phyloP scores from a whole-genome alignment of 2,329 filamentous ascomycete genomes.

The Botrytis pseudocinerea region DNA sequence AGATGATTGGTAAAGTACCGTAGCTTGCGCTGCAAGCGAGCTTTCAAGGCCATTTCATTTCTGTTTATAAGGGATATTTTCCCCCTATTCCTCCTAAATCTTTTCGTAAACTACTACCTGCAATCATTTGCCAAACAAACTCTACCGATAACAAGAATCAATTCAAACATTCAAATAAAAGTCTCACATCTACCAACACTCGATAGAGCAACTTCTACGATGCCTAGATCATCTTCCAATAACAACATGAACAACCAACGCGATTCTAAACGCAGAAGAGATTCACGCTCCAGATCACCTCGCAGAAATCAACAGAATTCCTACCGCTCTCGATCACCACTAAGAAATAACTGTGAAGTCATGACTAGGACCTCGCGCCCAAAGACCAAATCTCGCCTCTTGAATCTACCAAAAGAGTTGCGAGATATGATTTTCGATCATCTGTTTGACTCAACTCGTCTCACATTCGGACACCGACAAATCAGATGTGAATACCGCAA shows the following conservation, averaged over 20 bases:
- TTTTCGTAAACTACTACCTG: neutral
- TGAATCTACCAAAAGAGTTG: neutral
- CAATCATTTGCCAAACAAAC: neutral
- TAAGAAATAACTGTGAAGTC: constrained; percentile 15
- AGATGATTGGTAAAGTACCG: neutral
- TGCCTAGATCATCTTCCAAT: neutral
- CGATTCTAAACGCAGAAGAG: constrained; percentile 1
- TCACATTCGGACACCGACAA: constrained; percentile 3
- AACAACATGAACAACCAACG: neutral
- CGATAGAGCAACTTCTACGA: neutral
- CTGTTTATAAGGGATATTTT: neutral
- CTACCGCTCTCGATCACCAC: constrained; percentile 32
- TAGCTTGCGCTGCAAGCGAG: neutral
- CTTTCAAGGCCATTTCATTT: neutral
- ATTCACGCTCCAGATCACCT: constrained; percentile 25
- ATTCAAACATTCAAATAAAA: neutral
- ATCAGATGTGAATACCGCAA: neutral
- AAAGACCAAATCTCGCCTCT: neutral
- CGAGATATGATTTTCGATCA: neutral
- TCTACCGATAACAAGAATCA: neutral
- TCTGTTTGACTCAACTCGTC: constrained; percentile 1
- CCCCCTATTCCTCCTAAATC: neutral
- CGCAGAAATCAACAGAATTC: constrained; percentile 20
- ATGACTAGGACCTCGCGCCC: neutral
- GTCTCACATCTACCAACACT: neutral